Percentiles rank a stretch among this genome's conserved stretches.
phyloP scores from a whole-genome alignment of 2,329 filamentous ascomycete genomes.

The Aureobasidium musti region DNA sequence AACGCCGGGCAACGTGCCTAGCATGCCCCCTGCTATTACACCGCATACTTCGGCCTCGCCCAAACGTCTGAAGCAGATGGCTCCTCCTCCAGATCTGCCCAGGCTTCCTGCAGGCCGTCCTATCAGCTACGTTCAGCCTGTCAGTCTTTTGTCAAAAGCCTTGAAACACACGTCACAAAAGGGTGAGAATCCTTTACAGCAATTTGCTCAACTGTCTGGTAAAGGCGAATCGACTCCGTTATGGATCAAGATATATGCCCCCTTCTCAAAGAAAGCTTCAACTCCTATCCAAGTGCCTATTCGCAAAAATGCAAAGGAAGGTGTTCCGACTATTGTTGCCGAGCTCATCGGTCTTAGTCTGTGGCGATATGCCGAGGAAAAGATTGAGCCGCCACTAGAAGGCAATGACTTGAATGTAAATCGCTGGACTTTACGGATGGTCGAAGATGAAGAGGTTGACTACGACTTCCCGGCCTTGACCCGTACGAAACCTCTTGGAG shows the following conservation, averaged over 20 bases:
- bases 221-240: conserved; percentile 77
- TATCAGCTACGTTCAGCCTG: conserved; percentile 68
- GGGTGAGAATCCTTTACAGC: conserved; percentile 70
- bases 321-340: conserved; percentile 69
- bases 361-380: conserved; percentile 77
- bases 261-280: conserved; percentile 65
- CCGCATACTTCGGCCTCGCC: conserved; percentile 46
- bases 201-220: conserved; percentile 73
- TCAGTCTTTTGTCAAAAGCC: conserved; percentile 70
- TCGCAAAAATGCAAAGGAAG: conserved; percentile 67
- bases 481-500: conserved; percentile 70
- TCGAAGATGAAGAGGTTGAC: conserved; percentile 80
- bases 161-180: conserved; percentile 72
- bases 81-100: conserved; percentile 60
- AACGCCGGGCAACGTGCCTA: conserved; percentile 9
- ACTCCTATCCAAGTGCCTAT: conserved; percentile 73
- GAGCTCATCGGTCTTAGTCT: conserved; percentile 81
- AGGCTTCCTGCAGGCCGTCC: conserved; percentile 72
- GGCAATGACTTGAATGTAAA: conserved; percentile 73
- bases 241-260: conserved; percentile 73
- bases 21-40: conserved; percentile 50
- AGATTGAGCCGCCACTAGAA: conserved; percentile 66
- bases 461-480: conserved; percentile 81
- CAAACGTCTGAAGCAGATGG: conserved; percentile 60
- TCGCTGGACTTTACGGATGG: conserved; percentile 80